Evolutionary conservation across 108 stramenopile genomes (phyloP), one percentile per base, ranked within the genome.

Genomic region (Phaeodactylum tricornutum): DNA sequence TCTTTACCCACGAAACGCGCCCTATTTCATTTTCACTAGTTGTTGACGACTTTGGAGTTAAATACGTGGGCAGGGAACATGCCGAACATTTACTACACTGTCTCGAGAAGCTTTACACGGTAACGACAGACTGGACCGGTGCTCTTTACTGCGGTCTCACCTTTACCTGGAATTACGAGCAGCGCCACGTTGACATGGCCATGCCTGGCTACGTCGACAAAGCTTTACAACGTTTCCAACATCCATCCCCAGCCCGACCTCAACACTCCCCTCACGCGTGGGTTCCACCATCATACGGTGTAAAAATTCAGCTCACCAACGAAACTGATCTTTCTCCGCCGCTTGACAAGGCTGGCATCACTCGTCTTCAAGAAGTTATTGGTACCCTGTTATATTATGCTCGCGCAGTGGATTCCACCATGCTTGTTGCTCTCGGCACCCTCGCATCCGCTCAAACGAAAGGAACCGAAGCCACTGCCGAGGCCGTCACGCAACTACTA

Each of bases 351-450:
- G 6, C 26, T 6, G 39, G 15, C 37, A 50, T 53, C 50, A 57
- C 32, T 33, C 46, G 51, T 19, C 16, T 72, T 40, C 72, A 70
- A 47, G 20, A 70, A 64, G 38, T 78, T 20, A 45, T 46, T 15
- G 72, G 77, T 25, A 37, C 16, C 20, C 43, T 73, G 29, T 48
- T 67, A 3, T 78, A 41, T 41, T 72, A 69, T 38, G 61, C 61
- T 17, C 53, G 72, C 9, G 61, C 60, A 15, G 49, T 68, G 20
- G 71, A 69, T 37, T 31, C 15, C 28, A 67, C 74, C 17, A 52
- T 67, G 38, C 36, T 71, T 4, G 19, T 33, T 9, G 56, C 66
- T 4, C 32, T 59, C 0, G 54, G 45, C 33, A 6, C 31, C 19
- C 15, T 75, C 17, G 46, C 66, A 41, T 25, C 58, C 21, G 37